Evolutionary conservation across 208 protist genomes (phyloP), one percentile per base, ranked within the genome.

Genomic region (Strigomonas culicis): DNA sequence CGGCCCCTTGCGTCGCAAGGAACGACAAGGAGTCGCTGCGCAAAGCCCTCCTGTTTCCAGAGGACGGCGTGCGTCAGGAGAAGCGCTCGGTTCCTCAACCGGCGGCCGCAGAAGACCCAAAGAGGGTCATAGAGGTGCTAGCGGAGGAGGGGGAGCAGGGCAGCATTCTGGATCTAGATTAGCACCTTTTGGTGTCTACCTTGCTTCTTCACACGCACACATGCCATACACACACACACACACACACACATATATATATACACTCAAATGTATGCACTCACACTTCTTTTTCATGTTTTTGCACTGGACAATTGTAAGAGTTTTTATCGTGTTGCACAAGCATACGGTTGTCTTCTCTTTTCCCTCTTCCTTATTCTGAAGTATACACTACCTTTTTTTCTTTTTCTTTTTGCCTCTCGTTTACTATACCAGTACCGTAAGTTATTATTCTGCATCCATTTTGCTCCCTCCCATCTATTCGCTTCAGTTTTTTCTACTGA

Each of bases 231-330:
- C 32, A 59, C 36, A 63, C 47, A 61, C 50, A 63, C 22, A 49
- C 55, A 64, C 50, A 73, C 22, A 73, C 51, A 74, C 2, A 66
- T 27, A 43, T 17, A 78, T 19, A 68, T 0, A 56, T 8, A 60
- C n/a, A 15, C n/a, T n/a, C n/a, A n/a, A 43, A 72, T 36, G 68
- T 19, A 47, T 30, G 17, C 21, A 44, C 21, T 43, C 51, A 1
- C 11, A 36, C 30, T 59, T 70, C 2, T 28, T 52, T 58, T 51
- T 50, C 22, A 60, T 24, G 10, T 24, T 43, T 22, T 56, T 2
- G 3, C 41, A 52, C 25, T 62, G n/a, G n/a, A n/a, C n/a, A n/a
- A n/a, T n/a, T n/a, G n/a, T n/a, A n/a, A n/a, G n/a, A n/a, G n/a
- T n/a, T n/a, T n/a, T n/a, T n/a, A n/a, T n/a, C n/a, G n/a, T n/a